Conservation (phyloP, 1,284 basidiomycete species). For the Golubevia sp. region DNA sequence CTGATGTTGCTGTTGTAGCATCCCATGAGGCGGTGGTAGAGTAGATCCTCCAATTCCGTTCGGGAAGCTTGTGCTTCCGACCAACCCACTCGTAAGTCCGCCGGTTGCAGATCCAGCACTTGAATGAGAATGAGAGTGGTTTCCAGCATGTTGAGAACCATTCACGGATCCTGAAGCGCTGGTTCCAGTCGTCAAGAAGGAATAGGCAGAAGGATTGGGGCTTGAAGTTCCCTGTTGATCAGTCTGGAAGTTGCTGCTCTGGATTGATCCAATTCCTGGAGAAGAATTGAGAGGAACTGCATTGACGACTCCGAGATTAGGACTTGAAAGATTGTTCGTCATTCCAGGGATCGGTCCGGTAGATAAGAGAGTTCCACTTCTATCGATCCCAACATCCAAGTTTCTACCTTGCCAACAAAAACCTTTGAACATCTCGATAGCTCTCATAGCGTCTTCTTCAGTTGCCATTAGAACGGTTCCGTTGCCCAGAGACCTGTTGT, state of each 20-base stretch:
- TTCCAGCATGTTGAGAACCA: too few species aligned
- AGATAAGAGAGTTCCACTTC: constrained; percentile 34
- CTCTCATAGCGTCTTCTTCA: constrained; percentile 49
- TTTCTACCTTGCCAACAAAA: constrained; percentile 58
- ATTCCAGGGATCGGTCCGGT: constrained; percentile 10
- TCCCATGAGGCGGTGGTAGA: too few species aligned
- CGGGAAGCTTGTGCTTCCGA: too few species aligned
- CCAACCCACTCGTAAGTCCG: too few species aligned
- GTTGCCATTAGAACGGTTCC: constrained; percentile 57
- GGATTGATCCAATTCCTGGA: constrained; percentile 2
- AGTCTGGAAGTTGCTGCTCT: neutral
- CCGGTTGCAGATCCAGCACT: too few species aligned
- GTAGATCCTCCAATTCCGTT: too few species aligned
- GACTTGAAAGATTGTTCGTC: constrained; percentile 8
- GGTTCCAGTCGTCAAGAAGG: too few species aligned
- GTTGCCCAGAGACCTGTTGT: constrained; percentile 49
- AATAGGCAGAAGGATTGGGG: too few species aligned
- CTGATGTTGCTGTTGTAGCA: too few species aligned
- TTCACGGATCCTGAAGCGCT: too few species aligned
- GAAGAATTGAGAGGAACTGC: neutral
- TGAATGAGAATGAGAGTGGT: too few species aligned
- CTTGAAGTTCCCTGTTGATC: neutral
- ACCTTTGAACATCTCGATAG: constrained; percentile 52
- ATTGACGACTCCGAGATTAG: neutral
- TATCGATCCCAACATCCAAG: constrained; percentile 48